A percentile compares a stretch with the other conserved stretches of the same genome.
Conservation (phyloP, 495 filamentous ascomycete genomes). For the Penicillium lividum region DNA sequence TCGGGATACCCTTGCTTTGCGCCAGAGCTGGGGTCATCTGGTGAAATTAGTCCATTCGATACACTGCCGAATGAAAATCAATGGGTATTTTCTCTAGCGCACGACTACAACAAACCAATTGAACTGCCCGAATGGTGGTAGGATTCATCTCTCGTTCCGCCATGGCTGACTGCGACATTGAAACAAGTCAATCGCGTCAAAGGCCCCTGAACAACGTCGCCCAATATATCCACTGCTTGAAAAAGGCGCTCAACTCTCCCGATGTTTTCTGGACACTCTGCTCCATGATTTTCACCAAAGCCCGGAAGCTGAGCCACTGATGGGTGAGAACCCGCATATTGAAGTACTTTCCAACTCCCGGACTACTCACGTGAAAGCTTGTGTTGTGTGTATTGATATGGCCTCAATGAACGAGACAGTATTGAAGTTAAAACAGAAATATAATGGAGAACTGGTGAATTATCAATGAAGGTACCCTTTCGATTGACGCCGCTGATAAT, state of each 20-base stretch:
- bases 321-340: constrained; percentile 82
- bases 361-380: constrained; percentile 93
- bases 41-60: too few relatives aligned
- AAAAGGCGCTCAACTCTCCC: constrained; percentile 86
- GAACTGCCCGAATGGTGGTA: too few relatives aligned
- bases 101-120: too few relatives aligned
- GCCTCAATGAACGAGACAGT: constrained; percentile 79
- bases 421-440: too few relatives aligned
- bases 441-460: too few relatives aligned
- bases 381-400: constrained; percentile 99
- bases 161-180: constrained; percentile 94
- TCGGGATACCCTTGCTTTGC: too few relatives aligned
- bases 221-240: constrained; percentile 95
- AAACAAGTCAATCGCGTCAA: constrained; percentile 98
- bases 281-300: constrained; percentile 90
- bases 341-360: constrained; percentile 94
- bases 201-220: constrained; percentile 97
- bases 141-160: too few relatives aligned
- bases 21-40: too few relatives aligned
- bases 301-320: constrained; percentile 82
- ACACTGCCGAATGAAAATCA: too few relatives aligned
- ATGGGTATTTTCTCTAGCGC: too few relatives aligned
- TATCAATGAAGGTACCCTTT: too few relatives aligned
- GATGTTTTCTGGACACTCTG: constrained; percentile 96
- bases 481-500: too few relatives aligned